Base-by-base conservation (phyloP, 306 rosid genomes). In the Carpinus fangiana region DNA sequence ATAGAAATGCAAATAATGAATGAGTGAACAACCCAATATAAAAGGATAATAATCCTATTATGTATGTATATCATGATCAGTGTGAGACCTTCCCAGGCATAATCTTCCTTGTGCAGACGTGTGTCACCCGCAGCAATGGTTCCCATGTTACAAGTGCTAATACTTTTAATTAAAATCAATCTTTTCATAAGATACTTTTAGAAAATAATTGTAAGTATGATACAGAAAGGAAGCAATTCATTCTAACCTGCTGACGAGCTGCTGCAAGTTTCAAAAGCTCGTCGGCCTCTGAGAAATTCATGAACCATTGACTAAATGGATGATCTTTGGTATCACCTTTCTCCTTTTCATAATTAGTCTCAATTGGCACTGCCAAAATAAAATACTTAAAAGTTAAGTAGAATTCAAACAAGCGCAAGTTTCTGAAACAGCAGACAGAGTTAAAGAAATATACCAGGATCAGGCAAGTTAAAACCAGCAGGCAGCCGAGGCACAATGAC, bases 221-320 rank as follows among this genome's bases (percentile, higher is more conserved):
- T 28, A 38, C 41, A 51, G 70, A 21, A 21, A 51, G 66, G 57
- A 73, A 73, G 26, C 69, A 88, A 81, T 56, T 51, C 74, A 79
- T 41, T 76, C 76, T 71, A 81, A 95, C 99, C 97, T 95, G 94
- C 80, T 95, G 97, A 76, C 99, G 93, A 70, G 99, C 97, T 47
- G 93, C 90, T 54, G 99, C 98, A 48, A 95, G 94, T 83, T 95
- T 95, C 74, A 89, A 88, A 84, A 95, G 97, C 87, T 95, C 99
- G 51, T 95, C 98, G 14, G 98, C 97, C 88, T 93, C 99, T 16
- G 98, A 95, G 90, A 95, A 93, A 80, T 93, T 93, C 89, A 89
- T n/a, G 88, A 93, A 93, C 98, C 99, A 95, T 68, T 93, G 99
- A 83, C 80, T 84, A 52, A 84, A 88, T 60, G 88, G 87, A 79